Evolutionary conservation across 1,139 yeast species (phyloP).

Genomic region (Yamadazyma epiphylla): DNA sequence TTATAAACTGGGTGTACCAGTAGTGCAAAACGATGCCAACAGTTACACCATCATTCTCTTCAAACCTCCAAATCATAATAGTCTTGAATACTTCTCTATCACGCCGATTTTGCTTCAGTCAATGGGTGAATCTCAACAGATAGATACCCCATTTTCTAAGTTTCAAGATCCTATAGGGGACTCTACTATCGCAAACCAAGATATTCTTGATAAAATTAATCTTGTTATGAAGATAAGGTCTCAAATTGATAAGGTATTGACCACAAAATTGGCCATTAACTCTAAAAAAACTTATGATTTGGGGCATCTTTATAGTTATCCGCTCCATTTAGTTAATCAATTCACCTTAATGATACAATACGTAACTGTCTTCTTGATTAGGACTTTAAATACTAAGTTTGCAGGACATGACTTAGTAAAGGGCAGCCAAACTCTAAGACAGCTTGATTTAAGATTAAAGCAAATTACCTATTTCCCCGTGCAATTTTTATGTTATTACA

Average conservation of each 20-base stretch:
- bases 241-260: slow-evolving; percentile 5
- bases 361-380: slow-evolving; percentile 18
- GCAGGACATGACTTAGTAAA: slow-evolving; percentile 24
- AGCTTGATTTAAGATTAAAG: slow-evolving; percentile 71
- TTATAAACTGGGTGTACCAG: neutral
- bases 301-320: no score
- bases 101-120: slow-evolving; percentile 69
- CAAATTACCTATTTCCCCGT: slow-evolving; percentile 80
- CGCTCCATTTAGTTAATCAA: no score
- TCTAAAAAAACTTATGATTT: neutral
- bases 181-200: slow-evolving; percentile 23
- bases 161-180: slow-evolving; percentile 3
- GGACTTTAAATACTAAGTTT: slow-evolving; percentile 21
- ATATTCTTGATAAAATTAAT: slow-evolving; percentile 31
- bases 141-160: slow-evolving; percentile 4
- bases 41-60: slow-evolving; percentile 49
- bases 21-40: neutral
- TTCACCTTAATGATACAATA: slow-evolving; percentile 16
- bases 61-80: slow-evolving; percentile 68
- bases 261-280: neutral
- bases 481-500: slow-evolving; percentile 61
- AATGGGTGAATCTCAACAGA: slow-evolving; percentile 19
- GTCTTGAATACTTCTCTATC: slow-evolving; percentile 77
- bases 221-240: slow-evolving; percentile 22
- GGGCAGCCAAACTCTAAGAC: slow-evolving; percentile 66